phyloP scores from a whole-genome alignment of 192 early-diverging fungal species.

The Umbelopsis sp. region DNA sequence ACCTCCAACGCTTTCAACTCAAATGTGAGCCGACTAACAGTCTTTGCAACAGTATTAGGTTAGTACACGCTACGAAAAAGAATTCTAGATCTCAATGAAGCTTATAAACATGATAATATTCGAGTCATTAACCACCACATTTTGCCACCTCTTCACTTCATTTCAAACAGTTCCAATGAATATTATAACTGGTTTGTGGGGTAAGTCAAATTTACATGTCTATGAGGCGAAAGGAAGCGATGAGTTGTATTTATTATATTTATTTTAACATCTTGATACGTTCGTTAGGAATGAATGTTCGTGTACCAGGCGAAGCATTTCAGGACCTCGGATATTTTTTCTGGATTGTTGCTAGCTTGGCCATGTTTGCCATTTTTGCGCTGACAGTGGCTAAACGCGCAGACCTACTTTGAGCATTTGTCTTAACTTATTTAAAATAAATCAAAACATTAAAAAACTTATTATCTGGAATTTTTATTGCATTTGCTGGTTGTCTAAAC shows the following conservation, averaged over 20 bases:
- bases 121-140: background rate
- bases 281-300: constrained; percentile 59
- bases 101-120: constrained; percentile 43
- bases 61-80: background rate
- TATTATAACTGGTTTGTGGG: constrained; percentile 73
- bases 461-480: no score
- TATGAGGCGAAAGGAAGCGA: constrained; percentile 34
- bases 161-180: constrained; percentile 66
- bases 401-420: constrained; percentile 19
- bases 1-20: constrained; percentile 84
- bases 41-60: constrained; percentile 84
- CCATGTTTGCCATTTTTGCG: constrained; percentile 23
- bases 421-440: constrained; percentile 9
- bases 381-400: constrained; percentile 28
- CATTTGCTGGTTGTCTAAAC: no score
- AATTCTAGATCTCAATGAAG: no score
- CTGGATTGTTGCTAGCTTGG: constrained; percentile 51
- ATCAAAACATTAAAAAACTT: background rate
- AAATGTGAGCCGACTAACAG: constrained; percentile 87
- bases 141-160: constrained; percentile 26
- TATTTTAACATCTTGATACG: constrained; percentile 15
- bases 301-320: constrained; percentile 62
- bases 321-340: constrained; percentile 54
- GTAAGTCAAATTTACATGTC: constrained; percentile 1
- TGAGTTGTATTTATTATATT: constrained; percentile 34